Conservation (phyloP, 2,329 filamentous ascomycete genomes). For the Chaetomiaceae sp. region DNA sequence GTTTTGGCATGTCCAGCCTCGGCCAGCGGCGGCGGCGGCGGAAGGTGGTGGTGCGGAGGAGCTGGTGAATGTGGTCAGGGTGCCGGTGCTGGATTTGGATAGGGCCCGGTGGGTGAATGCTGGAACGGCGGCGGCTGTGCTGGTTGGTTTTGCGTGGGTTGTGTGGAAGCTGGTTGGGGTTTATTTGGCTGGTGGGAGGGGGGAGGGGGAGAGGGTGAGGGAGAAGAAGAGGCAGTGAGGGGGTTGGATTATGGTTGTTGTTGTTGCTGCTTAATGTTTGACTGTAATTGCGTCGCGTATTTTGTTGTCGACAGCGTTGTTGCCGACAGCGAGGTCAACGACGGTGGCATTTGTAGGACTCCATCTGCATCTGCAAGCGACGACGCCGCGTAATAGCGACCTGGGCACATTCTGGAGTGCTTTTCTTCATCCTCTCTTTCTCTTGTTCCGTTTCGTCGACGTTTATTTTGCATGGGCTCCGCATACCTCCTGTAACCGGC, state of each 20-base stretch:
- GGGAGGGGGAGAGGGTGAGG: conserved; percentile 7
- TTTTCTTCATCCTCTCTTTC: too few relatives aligned
- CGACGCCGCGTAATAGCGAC: too few relatives aligned
- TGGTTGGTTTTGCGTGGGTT: conserved; percentile 65
- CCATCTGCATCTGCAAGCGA: too few relatives aligned
- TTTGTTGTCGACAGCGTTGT: too few relatives aligned
- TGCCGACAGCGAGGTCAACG: too few relatives aligned
- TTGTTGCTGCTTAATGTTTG: too few relatives aligned
- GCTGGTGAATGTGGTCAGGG: conserved; percentile 52
- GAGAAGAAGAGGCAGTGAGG: conserved; percentile 26
- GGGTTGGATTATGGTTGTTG: not conserved
- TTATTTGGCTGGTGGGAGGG: conserved; percentile 28
- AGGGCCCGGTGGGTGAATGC: conserved; percentile 44
- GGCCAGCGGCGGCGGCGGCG: conserved; percentile 31
- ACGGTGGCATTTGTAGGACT: too few relatives aligned
- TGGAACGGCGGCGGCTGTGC: conserved; percentile 55
- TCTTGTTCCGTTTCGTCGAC: too few relatives aligned
- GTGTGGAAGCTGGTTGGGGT: conserved; percentile 51
- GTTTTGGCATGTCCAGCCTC: conserved; percentile 73
- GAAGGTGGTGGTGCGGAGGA: conserved; percentile 28
- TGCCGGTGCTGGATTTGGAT: conserved; percentile 61
- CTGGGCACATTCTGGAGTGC: too few relatives aligned
- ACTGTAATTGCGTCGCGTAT: too few relatives aligned
- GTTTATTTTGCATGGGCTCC: too few relatives aligned
- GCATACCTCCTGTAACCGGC: too few relatives aligned